Percentiles rank a stretch among this genome's conserved stretches.
Evolutionary conservation across 75 land plant genomes (phyloP).

Genomic region (Gnetum montanum): DNA sequence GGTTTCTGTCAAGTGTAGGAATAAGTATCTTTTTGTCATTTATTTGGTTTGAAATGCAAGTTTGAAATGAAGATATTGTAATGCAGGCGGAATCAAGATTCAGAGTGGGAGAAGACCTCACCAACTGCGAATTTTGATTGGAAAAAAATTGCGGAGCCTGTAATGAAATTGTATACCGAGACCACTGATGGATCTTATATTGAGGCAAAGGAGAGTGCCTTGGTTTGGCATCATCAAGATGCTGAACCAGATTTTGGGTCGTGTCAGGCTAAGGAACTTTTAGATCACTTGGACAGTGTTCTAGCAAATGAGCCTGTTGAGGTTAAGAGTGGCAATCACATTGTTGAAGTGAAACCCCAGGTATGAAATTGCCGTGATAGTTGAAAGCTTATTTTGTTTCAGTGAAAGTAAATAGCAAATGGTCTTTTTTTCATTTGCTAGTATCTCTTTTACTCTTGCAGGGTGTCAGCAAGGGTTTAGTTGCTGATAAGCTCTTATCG

Average conservation of each 20-base stretch:
- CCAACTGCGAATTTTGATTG: slow-evolving; percentile 31
- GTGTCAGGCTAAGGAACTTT: slow-evolving; percentile 69
- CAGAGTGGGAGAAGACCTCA: slow-evolving; percentile 42
- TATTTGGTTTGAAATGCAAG: background rate
- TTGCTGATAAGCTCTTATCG: slow-evolving; percentile 49
- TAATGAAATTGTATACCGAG: slow-evolving; percentile 65
- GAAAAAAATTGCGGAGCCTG: slow-evolving; percentile 53
- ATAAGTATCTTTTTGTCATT: background rate
- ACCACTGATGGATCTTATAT: slow-evolving; percentile 77
- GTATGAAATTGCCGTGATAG: slow-evolving; percentile 10
- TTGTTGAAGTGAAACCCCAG: slow-evolving; percentile 69
- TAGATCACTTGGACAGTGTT: slow-evolving; percentile 74
- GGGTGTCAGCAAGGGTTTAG: slow-evolving; percentile 76
- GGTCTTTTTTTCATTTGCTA: background rate
- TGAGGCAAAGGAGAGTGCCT: slow-evolving; percentile 62
- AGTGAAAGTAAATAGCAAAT: background rate
- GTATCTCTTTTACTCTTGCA: slow-evolving; percentile 11
- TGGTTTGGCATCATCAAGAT: slow-evolving; percentile 69
- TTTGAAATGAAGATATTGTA: too few species aligned
- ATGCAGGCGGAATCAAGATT: slow-evolving; percentile 33
- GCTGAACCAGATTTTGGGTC: slow-evolving; percentile 87
- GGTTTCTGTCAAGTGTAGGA: background rate
- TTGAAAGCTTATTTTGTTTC: background rate
- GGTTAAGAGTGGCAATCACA: slow-evolving; percentile 49
- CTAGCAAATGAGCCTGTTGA: slow-evolving; percentile 60